Evolutionary conservation across 2,329 filamentous ascomycete species (phyloP).

Genomic region (Rhinocladiella mackenziei): DNA sequence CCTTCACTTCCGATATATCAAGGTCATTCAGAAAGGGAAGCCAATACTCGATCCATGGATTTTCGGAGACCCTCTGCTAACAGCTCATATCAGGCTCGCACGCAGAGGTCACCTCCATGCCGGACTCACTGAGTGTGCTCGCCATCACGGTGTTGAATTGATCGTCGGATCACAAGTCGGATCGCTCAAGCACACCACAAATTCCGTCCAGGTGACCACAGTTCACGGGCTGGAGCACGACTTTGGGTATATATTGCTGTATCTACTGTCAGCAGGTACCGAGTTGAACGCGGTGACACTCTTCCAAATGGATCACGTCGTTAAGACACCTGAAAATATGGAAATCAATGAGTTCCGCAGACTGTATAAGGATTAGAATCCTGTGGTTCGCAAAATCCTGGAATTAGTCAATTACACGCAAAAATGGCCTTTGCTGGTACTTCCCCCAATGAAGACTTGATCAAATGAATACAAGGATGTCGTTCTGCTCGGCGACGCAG

Average conservation of each 20-base stretch:
- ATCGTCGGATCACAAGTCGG: slow-evolving; percentile 38
- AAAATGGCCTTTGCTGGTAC: slow-evolving; percentile 45
- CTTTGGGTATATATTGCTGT: slow-evolving; percentile 29
- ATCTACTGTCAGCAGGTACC: slow-evolving; percentile 23
- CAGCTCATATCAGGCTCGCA: slow-evolving; percentile 35
- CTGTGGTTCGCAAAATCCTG: slow-evolving; percentile 18
- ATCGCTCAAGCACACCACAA: slow-evolving; percentile 31
- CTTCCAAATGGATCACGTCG: slow-evolving; percentile 20
- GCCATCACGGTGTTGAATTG: slow-evolving; percentile 38
- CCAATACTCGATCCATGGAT: background rate
- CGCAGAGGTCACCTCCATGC: slow-evolving; percentile 48
- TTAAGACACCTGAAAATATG: slow-evolving; percentile 24
- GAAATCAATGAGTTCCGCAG: slow-evolving; percentile 19
- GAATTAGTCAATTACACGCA: slow-evolving; percentile 36
- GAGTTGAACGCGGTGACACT: slow-evolving; percentile 27
- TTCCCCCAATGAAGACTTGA: slow-evolving; percentile 42
- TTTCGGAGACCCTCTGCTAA: background rate
- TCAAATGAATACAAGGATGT: slow-evolving; percentile 42
- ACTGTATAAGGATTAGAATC: slow-evolving; percentile 22
- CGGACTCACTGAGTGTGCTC: slow-evolving; percentile 41
- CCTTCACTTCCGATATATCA: no score
- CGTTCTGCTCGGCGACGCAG: slow-evolving; percentile 39
- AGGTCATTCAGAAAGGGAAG: background rate
- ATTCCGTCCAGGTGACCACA: slow-evolving; percentile 18
- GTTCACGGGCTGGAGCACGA: slow-evolving; percentile 30